A percentile compares a stretch with the other conserved stretches of the same genome.
phyloP scores from a whole-genome alignment of 257 asterid genomes.

The Solanum medicagineum region DNA sequence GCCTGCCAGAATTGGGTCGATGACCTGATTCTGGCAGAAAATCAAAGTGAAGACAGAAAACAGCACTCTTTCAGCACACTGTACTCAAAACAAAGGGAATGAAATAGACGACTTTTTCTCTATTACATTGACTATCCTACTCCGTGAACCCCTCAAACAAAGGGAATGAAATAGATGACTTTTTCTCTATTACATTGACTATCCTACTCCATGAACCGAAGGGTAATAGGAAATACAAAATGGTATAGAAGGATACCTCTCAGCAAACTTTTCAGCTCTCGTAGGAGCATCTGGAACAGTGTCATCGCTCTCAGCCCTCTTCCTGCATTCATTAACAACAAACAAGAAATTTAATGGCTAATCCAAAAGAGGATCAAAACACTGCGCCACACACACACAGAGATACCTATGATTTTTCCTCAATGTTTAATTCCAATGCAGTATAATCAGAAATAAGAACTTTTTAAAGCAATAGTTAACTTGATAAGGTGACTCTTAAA shows the following conservation, averaged over 20 bases:
- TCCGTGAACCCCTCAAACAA: not conserved
- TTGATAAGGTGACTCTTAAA: not conserved
- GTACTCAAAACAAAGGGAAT: not conserved
- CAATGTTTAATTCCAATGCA: not conserved
- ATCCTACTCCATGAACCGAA: not conserved
- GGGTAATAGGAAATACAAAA: not conserved
- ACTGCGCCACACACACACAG: not conserved
- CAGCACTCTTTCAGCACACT: not conserved
- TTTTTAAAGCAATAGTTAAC: not conserved
- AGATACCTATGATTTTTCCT: not conserved
- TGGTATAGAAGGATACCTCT: constrained; percentile 26
- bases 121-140: not conserved
- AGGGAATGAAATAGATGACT: not conserved
- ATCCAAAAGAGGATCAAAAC: not conserved
- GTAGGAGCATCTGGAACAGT: constrained; percentile 68
- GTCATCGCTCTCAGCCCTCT: constrained; percentile 79
- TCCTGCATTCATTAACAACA: constrained; percentile 24
- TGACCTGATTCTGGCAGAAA: not conserved
- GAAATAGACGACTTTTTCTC: not conserved
- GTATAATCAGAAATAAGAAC: not conserved
- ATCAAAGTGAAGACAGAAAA: not conserved
- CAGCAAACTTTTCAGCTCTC: constrained; percentile 79
- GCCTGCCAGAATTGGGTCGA: no score
- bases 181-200: not conserved
- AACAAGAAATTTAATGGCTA: not conserved